Evolutionary conservation across 805 yeast genomes (phyloP).

Genomic region (Spathaspora arborariae): DNA sequence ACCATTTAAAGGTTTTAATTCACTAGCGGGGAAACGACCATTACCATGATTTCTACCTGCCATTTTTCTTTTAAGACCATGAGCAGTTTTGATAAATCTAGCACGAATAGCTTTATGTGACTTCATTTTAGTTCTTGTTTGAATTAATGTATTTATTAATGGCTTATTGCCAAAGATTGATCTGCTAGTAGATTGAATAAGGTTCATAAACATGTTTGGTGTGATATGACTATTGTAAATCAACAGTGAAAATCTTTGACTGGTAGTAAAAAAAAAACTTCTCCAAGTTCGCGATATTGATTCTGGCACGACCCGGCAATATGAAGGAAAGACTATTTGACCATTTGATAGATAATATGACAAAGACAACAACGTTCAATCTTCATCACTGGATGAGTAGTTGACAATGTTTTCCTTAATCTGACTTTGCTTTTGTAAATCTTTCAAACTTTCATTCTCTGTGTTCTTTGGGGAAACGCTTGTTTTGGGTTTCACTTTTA

Average conservation of each 20-base stretch:
- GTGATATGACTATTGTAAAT: neutral
- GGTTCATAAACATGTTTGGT: constrained; percentile 5
- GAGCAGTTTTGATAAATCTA: constrained; percentile 76
- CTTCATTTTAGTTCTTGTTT: constrained; percentile 52
- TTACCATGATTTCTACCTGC: constrained; percentile 93
- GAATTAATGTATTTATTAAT: constrained; percentile 23
- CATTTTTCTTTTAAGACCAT: constrained; percentile 51
- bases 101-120: constrained; percentile 86
- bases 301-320: constrained; percentile 6
- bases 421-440: neutral
- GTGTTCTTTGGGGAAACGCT: neutral
- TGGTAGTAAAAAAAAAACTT: neutral
- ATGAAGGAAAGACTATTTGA: too few relatives aligned
- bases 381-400: constrained; percentile 12
- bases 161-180: constrained; percentile 17
- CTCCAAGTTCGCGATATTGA: neutral
- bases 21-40: constrained; percentile 74
- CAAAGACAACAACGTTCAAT: neutral
- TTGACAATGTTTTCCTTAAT: constrained; percentile 1
- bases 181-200: constrained; percentile 4
- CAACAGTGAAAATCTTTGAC: neutral
- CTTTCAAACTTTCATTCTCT: neutral
- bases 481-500: neutral
- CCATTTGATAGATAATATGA: neutral
- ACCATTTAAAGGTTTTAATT: constrained; percentile 56